Base-by-base conservation (phyloP, 805 yeast species). In the Candida endomychidarum region DNA sequence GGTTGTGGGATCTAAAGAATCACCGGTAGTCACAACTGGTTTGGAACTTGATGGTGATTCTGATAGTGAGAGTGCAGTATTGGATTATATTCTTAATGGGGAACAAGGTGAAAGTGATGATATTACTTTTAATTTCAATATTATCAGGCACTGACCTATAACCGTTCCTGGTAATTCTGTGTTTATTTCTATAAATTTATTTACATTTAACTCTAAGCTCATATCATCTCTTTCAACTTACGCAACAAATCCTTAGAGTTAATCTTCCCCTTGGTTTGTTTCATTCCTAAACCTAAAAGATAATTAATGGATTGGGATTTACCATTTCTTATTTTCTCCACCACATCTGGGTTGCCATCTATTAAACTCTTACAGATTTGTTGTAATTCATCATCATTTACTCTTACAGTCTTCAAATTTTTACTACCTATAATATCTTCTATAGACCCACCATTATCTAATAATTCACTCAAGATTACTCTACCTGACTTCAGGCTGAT, bases 221-320 rank as follows among this genome's bases (percentile, higher is more conserved):
- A 31, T 16, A 38, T 32, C 63, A 38, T 10, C 19, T 49, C 45
- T 8, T 47, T 45, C 27, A 68, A 64, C 37, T 51, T 60, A 18
- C 40, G 38, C 15, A 55, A 57, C 23, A 53, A 63, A 48, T 22
- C 48, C 34, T 46, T 58, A 10, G 74, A 72, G 47, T 47, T 60
- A 19, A 75, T 65, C 43, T 65, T 74, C 3, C 97, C 97, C 49
- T 81, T 84, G 2, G 87, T 77, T 40, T 72, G 65, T 52, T 80
- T 78, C 96, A 93, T 87, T 14, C 88, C 95, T 54, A 77, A 78
- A 1, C 97, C 98, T 3, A 93, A 74, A 41, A 93, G 66, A 52
- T 70, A 86, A 52, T 88, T 86, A n/a, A 91, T 52, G 9, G 89
- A 78, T 24, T 75, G 77, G 2, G 37, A 24, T 47, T 77, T 78